These are phyloP conservation scores for Salix caprea DNA, from an alignment of 345 rosid species.

Conservation along the genomic window DNA sequence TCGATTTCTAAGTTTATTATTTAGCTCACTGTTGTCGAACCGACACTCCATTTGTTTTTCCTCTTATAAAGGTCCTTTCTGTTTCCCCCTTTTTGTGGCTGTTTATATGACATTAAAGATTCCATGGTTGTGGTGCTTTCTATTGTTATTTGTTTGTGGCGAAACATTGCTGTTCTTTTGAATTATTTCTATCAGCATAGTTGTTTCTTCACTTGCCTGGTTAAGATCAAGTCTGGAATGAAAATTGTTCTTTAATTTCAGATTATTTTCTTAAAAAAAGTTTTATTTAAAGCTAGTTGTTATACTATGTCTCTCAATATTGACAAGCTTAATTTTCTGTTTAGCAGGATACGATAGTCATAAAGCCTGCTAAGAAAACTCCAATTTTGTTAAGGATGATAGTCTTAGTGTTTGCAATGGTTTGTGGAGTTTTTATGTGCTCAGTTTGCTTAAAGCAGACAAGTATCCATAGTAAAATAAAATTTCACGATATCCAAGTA, in stretches of 20 bases:
- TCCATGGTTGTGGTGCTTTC: not conserved
- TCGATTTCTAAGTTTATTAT: not conserved
- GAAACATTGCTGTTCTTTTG: not conserved
- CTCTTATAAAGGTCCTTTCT: not conserved
- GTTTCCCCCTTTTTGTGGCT: not conserved
- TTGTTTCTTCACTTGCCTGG: not conserved
- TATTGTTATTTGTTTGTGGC: not conserved
- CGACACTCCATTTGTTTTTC: not conserved
- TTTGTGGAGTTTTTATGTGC: conserved; percentile 68
- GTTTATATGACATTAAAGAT: not conserved
- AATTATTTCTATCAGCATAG: not conserved
- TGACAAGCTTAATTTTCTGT: conserved; percentile 6
- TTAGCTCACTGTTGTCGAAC: not conserved
- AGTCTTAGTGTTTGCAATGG: conserved; percentile 59
- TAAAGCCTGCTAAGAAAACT: conserved; percentile 69
- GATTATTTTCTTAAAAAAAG: not conserved
- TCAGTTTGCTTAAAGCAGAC: conserved; percentile 64
- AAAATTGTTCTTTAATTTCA: conserved; percentile 13
- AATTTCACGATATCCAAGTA: conserved; percentile 40
- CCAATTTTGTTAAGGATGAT: conserved; percentile 68
- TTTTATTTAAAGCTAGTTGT: not conserved
- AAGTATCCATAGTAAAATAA: conserved; percentile 29
- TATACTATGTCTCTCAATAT: not conserved
- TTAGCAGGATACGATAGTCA: conserved; percentile 52
- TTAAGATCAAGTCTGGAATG: not conserved